Percentiles rank a stretch among this genome's conserved stretches.
Evolutionary conservation across 2,329 filamentous ascomycete genomes (phyloP).

Genomic region (Fusarium agapanthi): DNA sequence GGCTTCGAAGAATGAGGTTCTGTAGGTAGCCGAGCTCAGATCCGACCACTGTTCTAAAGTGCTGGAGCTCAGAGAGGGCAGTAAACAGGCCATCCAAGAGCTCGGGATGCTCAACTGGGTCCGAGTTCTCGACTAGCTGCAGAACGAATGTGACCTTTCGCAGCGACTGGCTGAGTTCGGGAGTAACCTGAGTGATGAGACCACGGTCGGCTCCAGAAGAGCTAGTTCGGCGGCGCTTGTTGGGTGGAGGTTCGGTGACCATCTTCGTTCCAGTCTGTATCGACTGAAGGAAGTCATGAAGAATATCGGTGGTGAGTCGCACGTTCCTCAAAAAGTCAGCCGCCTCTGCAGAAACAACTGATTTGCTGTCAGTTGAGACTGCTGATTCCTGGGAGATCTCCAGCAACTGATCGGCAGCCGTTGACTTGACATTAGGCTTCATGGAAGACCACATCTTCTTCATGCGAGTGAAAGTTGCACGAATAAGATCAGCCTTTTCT

Average conservation of each 20-base stretch:
- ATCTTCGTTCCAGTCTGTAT: conserved; percentile 79
- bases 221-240: conserved; percentile 83
- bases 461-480: conserved; percentile 74
- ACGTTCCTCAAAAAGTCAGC: conserved; percentile 78
- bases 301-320: conserved; percentile 75
- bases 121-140: conserved; percentile 85
- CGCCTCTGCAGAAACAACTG: conserved; percentile 64
- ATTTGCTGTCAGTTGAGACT: conserved; percentile 44
- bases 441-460: conserved; percentile 76
- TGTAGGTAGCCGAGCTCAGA: conserved; percentile 93
- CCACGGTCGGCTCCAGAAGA: conserved; percentile 71
- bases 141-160: conserved; percentile 85
- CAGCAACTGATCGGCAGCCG: conserved; percentile 70
- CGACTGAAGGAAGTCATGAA: conserved; percentile 76
- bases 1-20: conserved; percentile 80
- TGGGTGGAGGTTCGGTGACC: conserved; percentile 74
- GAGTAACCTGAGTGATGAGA: conserved; percentile 67
- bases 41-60: conserved; percentile 80
- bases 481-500: conserved; percentile 62
- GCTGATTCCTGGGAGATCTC: conserved; percentile 63
- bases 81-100: conserved; percentile 84
- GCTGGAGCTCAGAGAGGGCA: conserved; percentile 85
- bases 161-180: conserved; percentile 73
- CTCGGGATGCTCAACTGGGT: conserved; percentile 77
- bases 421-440: conserved; percentile 69